These are phyloP conservation scores for Cyclotella baltica DNA, from an alignment of 108 stramenopile species.

Conservation along the genomic window DNA sequence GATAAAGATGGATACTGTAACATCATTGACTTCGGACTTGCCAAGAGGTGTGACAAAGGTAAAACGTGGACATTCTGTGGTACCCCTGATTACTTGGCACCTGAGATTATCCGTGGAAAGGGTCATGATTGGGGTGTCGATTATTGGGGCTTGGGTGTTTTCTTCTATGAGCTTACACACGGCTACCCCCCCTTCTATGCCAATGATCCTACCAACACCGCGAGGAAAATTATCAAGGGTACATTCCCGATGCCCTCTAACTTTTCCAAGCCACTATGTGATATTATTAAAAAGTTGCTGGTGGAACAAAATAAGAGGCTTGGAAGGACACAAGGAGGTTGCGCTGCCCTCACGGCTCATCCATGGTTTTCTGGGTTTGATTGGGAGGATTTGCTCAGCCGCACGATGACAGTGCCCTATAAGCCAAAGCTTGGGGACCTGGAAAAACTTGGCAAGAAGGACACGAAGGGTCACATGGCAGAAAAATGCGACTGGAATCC, in stretches of 20 bases:
- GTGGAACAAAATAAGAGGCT: slow-evolving; percentile 70
- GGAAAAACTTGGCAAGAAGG: slow-evolving; percentile 18
- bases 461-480: neutral
- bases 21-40: slow-evolving; percentile 75
- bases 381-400: slow-evolving; percentile 69
- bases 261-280: slow-evolving; percentile 52
- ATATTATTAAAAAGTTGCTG: slow-evolving; percentile 71
- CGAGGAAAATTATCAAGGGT: slow-evolving; percentile 53
- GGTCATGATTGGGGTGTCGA: slow-evolving; percentile 70
- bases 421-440: slow-evolving; percentile 24
- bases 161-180: slow-evolving; percentile 68
- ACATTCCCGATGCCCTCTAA: slow-evolving; percentile 38
- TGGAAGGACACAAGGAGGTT: slow-evolving; percentile 75
- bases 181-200: slow-evolving; percentile 65
- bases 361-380: slow-evolving; percentile 80
- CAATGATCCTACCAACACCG: slow-evolving; percentile 45
- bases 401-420: slow-evolving; percentile 52
- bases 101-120: slow-evolving; percentile 59
- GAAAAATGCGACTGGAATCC: slow-evolving; percentile 21
- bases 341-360: slow-evolving; percentile 68
- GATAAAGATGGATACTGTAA: slow-evolving; percentile 63
- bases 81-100: slow-evolving; percentile 74
- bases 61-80: slow-evolving; percentile 73
- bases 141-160: slow-evolving; percentile 71
- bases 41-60: slow-evolving; percentile 49